Conservation (phyloP, 2,329 filamentous ascomycete species). For the Erysiphe pulchra region DNA sequence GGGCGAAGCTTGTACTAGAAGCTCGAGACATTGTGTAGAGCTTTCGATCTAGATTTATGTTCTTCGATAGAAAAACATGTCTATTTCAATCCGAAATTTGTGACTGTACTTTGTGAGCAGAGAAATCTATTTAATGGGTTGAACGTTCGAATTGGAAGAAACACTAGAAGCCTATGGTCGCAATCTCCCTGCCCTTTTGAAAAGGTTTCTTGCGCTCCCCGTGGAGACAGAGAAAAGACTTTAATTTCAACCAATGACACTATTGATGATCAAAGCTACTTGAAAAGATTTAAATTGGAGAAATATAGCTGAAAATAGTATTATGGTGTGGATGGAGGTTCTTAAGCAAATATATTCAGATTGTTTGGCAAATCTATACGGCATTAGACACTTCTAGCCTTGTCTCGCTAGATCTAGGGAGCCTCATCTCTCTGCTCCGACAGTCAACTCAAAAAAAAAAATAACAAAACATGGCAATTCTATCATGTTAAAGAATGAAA, state of each 20-base stretch:
- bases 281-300: too few relatives aligned
- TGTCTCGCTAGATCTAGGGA: too few relatives aligned
- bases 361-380: too few relatives aligned
- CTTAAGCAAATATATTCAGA: too few relatives aligned
- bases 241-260: neutral
- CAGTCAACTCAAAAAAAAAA: too few relatives aligned
- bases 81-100: constrained; percentile 1
- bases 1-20: constrained; percentile 51
- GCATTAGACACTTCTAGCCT: too few relatives aligned
- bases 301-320: too few relatives aligned
- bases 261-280: neutral
- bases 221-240: neutral
- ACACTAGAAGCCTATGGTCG: neutral
- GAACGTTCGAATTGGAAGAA: neutral
- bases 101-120: neutral
- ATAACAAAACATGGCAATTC: too few relatives aligned
- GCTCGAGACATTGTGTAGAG: constrained; percentile 49
- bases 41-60: constrained; percentile 12
- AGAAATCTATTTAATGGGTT: neutral
- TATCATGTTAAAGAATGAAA: too few relatives aligned
- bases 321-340: too few relatives aligned
- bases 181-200: neutral
- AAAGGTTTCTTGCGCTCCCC: neutral
- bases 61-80: constrained; percentile 12
- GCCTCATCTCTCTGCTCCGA: too few relatives aligned